A percentile compares a stretch with the other conserved stretches of the same genome.
Evolutionary conservation across 2,329 filamentous ascomycete genomes (phyloP).

Genomic region (Beauveria brongniartii): DNA sequence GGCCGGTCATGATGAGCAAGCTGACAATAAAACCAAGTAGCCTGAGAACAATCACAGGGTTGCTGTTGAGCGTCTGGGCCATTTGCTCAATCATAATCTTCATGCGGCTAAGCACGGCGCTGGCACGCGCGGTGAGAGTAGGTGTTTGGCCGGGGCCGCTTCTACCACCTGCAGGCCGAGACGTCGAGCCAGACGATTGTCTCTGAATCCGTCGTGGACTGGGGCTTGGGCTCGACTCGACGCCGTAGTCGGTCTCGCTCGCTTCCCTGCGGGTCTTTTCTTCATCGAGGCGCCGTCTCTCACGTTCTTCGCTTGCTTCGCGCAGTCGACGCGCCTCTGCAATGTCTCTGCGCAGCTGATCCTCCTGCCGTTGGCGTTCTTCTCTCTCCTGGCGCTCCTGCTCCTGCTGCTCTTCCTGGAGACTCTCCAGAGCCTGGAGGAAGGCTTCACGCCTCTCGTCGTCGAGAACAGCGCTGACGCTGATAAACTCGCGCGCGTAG

Average conservation of each 20-base stretch:
- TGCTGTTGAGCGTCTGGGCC: conserved; percentile 42
- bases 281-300: conserved; percentile 45
- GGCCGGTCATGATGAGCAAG: conserved; percentile 67
- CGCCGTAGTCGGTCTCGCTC: conserved; percentile 61
- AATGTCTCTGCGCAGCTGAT: conserved; percentile 46
- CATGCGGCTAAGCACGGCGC: conserved; percentile 45
- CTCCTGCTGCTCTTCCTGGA: conserved; percentile 76
- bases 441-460: conserved; percentile 88
- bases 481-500: conserved; percentile 86
- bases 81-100: conserved; percentile 43
- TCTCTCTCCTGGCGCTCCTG: conserved; percentile 58
- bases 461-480: conserved; percentile 76
- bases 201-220: background rate
- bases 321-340: conserved; percentile 48
- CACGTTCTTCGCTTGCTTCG: conserved; percentile 51
- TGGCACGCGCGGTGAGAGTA: conserved; percentile 40
- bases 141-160: conserved; percentile 21
- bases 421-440: conserved; percentile 70
- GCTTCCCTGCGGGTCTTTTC: conserved; percentile 40
- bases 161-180: conserved; percentile 20
- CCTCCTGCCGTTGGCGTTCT: conserved; percentile 48
- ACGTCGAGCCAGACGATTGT: conserved; percentile 8
- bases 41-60: conserved; percentile 48
- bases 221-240: conserved; percentile 43
- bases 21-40: conserved; percentile 74